phyloP scores from a whole-genome alignment of 352 stramenopile species.

The Pythium monospermum region DNA sequence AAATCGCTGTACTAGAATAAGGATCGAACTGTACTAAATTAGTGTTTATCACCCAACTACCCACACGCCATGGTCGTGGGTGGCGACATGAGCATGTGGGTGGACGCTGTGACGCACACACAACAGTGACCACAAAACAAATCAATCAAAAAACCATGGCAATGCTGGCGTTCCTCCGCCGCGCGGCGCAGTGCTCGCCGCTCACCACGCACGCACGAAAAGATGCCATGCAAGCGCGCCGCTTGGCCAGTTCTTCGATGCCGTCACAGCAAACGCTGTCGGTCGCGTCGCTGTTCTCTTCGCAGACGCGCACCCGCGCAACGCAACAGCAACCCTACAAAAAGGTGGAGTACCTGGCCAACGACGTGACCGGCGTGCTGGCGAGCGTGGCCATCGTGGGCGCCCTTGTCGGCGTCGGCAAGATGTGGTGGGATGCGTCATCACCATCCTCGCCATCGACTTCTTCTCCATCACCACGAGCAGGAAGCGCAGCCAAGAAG shows the following conservation, averaged over 20 bases:
- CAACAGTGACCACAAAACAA: background rate
- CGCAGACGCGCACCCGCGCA: constrained; percentile 8
- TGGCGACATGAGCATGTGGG: background rate
- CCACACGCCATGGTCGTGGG: no score
- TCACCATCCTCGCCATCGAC: constrained; percentile 11
- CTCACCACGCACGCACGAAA: constrained; percentile 2
- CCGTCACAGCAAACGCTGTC: background rate
- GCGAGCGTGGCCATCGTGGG: constrained; percentile 63
- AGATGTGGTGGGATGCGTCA: constrained; percentile 83
- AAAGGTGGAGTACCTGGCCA: constrained; percentile 27
- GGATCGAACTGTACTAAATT: no score
- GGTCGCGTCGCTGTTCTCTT: constrained; percentile 14
- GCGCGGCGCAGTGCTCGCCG: constrained; percentile 23
- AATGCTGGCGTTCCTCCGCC: constrained; percentile 27
- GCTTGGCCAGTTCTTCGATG: background rate
- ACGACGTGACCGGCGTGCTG: constrained; percentile 61
- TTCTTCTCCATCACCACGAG: background rate
- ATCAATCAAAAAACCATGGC: constrained; percentile 14
- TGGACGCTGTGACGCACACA: no score
- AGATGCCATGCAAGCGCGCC: background rate
- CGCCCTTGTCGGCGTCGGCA: constrained; percentile 63
- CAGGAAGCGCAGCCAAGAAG: background rate
- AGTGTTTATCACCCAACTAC: no score
- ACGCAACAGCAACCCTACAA: background rate
- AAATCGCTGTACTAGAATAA: no score